phyloP scores from a whole-genome alignment of 768 basidiomycete species.

The Boletales sp. region DNA sequence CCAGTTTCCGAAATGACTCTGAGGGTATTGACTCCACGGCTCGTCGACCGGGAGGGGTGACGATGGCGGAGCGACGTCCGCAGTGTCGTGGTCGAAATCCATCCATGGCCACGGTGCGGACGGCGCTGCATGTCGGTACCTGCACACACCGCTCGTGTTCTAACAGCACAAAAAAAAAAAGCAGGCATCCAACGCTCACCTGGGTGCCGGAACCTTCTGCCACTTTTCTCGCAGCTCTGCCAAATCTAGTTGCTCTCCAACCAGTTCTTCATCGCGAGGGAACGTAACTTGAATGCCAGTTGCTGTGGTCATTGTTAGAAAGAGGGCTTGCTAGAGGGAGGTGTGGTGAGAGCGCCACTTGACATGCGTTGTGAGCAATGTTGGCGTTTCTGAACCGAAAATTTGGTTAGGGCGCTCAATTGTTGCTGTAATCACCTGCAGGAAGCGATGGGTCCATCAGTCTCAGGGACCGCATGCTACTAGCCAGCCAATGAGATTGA shows the following conservation, averaged over 20 bases:
- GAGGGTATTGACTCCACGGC: constrained; percentile 42
- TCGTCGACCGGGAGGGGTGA: neutral
- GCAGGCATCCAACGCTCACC: constrained; percentile 6
- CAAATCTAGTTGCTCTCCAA: constrained; percentile 8
- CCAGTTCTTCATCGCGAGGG: neutral
- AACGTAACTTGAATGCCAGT: constrained; percentile 4
- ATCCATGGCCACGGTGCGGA: constrained; percentile 44
- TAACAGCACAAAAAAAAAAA: neutral
- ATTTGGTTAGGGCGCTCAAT: neutral
- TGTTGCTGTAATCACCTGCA: neutral
- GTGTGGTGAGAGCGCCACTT: neutral
- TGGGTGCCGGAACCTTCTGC: constrained; percentile 23
- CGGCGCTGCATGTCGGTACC: constrained; percentile 37
- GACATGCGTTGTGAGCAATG: constrained; percentile 2
- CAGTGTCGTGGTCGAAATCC: constrained; percentile 28
- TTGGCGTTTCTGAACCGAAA: constrained; percentile 1
- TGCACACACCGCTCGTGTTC: constrained; percentile 13
- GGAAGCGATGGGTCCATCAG: neutral
- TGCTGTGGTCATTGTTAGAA: constrained; percentile 13
- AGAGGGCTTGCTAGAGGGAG: neutral
- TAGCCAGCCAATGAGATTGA: too few relatives aligned
- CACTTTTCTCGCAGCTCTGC: constrained; percentile 4
- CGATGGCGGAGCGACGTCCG: constrained; percentile 8
- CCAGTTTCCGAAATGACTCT: constrained; percentile 56
- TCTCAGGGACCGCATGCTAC: too few relatives aligned